Conservation (phyloP, 2,329 filamentous ascomycete species). For the Ophiostoma tasmaniense region DNA sequence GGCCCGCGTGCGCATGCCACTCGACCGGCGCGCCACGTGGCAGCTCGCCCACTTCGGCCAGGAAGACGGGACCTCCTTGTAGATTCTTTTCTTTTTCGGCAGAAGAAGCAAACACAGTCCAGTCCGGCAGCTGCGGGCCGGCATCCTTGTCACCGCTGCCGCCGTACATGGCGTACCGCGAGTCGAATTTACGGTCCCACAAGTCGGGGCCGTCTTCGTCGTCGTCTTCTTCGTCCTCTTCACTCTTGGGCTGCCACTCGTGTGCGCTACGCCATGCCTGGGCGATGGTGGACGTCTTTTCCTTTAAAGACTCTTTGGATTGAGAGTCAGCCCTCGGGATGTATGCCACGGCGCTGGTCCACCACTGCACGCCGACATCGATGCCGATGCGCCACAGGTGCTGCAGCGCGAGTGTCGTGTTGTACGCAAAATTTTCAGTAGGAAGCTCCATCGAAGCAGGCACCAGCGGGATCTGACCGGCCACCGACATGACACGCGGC, state of each 20-base stretch:
- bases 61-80: conserved; percentile 50
- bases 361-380: conserved; percentile 63
- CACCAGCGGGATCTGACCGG: conserved; percentile 84
- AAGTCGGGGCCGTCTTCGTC: conserved; percentile 51
- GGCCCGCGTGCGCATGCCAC: conserved; percentile 67
- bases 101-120: conserved; percentile 33
- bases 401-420: conserved; percentile 69
- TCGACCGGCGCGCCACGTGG: conserved; percentile 69
- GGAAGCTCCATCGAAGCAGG: conserved; percentile 67
- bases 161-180: conserved; percentile 36
- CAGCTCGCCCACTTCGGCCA: conserved; percentile 66
- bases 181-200: conserved; percentile 58
- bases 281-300: conserved; percentile 36
- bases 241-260: conserved; percentile 22
- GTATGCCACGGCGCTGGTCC: conserved; percentile 69
- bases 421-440: conserved; percentile 34
- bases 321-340: conserved; percentile 40
- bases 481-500: conserved; percentile 51
- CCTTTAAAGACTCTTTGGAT: conserved; percentile 15
- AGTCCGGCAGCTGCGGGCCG: conserved; percentile 40
- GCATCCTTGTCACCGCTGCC: neutral
- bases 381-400: conserved; percentile 78
- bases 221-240: conserved; percentile 36
- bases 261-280: conserved; percentile 43
- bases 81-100: neutral